A percentile compares a stretch with the other conserved stretches of the same genome.
Evolutionary conservation across 257 asterid genomes (phyloP).

Genomic region (Capsicum rhomboideum): DNA sequence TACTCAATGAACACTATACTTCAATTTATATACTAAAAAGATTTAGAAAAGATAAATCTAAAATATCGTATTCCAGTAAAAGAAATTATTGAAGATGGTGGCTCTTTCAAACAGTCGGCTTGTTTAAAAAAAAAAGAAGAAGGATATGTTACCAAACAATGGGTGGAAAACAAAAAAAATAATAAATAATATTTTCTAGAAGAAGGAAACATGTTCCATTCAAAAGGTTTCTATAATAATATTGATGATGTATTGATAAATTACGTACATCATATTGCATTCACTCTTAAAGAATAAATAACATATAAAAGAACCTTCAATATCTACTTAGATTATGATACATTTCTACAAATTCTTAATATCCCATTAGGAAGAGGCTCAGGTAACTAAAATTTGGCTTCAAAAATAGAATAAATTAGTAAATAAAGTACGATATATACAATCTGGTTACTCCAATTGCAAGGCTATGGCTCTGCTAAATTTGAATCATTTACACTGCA

Average conservation of each 20-base stretch:
- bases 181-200: too few relatives aligned
- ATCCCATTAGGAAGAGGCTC: background rate
- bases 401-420: background rate
- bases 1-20: background rate
- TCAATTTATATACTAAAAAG: background rate
- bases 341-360: background rate
- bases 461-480: background rate
- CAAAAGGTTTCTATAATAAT: too few relatives aligned
- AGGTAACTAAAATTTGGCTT: background rate
- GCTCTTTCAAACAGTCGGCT: too few relatives aligned
- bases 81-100: background rate
- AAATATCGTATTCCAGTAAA: background rate
- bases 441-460: background rate
- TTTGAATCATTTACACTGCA: conserved; percentile 22
- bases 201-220: too few relatives aligned
- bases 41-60: background rate
- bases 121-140: too few relatives aligned
- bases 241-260: too few relatives aligned
- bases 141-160: too few relatives aligned
- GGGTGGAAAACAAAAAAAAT: too few relatives aligned
- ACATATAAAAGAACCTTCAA: background rate
- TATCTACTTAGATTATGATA: background rate
- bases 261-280: background rate
- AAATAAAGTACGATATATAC: background rate
- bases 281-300: background rate